These are phyloP conservation scores for Exsudoporus frostii DNA, from an alignment of 768 basidiomycete genomes.

Conservation along the genomic window DNA sequence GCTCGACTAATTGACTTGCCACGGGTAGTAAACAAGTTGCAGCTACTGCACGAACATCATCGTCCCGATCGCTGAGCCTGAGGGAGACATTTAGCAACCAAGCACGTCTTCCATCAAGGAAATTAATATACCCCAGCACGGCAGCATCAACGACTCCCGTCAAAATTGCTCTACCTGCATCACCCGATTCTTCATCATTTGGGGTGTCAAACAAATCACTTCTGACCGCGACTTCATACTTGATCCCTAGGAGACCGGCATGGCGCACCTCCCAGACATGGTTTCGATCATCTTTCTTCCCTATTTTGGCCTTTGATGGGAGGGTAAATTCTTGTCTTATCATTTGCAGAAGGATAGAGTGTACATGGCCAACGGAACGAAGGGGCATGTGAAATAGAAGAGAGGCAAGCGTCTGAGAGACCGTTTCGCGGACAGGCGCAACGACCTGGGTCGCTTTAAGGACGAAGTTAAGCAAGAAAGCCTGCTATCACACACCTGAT, in stretches of 20 bases:
- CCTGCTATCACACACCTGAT: slow-evolving; percentile 51
- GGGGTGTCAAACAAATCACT: slow-evolving; percentile 64
- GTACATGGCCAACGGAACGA: slow-evolving; percentile 76
- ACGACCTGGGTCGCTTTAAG: slow-evolving; percentile 54
- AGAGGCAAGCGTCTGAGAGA: slow-evolving; percentile 90
- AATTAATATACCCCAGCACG: slow-evolving; percentile 66
- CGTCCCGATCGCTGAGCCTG: slow-evolving; percentile 87
- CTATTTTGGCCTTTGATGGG: slow-evolving; percentile 32
- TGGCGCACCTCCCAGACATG: slow-evolving; percentile 98
- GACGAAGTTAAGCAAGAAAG: neutral
- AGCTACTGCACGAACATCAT: slow-evolving; percentile 94
- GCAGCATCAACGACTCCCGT: slow-evolving; percentile 87
- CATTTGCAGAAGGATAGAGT: slow-evolving; percentile 86
- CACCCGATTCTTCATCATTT: slow-evolving; percentile 34
- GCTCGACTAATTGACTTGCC: slow-evolving; percentile 73
- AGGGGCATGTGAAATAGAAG: slow-evolving; percentile 85
- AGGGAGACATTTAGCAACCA: slow-evolving; percentile 8
- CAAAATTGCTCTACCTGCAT: slow-evolving; percentile 56
- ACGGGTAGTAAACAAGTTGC: slow-evolving; percentile 90
- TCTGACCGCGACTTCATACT: slow-evolving; percentile 96
- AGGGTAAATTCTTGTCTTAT: slow-evolving; percentile 80
- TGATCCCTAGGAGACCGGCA: slow-evolving; percentile 95
- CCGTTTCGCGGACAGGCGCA: slow-evolving; percentile 95
- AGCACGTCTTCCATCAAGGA: neutral
- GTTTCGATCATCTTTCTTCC: slow-evolving; percentile 37